These are phyloP conservation scores for Pyrrhoderma lamaoense DNA, from an alignment of 1,284 basidiomycete species.

Conservation along the genomic window DNA sequence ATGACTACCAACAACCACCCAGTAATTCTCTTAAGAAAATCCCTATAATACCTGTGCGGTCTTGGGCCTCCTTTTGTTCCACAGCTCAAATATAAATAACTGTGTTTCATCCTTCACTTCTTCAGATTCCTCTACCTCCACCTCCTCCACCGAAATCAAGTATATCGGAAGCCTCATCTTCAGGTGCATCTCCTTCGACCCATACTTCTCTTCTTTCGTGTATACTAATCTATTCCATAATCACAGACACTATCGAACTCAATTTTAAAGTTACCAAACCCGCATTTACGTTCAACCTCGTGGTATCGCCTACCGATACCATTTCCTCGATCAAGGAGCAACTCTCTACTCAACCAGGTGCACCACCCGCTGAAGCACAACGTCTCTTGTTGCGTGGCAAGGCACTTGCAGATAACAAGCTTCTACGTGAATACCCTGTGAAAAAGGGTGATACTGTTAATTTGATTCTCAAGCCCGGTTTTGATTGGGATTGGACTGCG, in stretches of 20 bases:
- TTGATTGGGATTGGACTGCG: conserved; percentile 51
- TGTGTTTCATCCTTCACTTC: not conserved
- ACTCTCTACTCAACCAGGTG: conserved; percentile 47
- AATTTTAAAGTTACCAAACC: conserved; percentile 89
- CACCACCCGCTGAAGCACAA: conserved; percentile 70
- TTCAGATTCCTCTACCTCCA: conserved; percentile 49
- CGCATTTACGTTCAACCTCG: conserved; percentile 61
- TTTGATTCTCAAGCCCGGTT: conserved; percentile 75
- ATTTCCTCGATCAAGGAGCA: conserved; percentile 71
- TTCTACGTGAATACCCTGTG: conserved; percentile 83
- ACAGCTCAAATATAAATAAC: conserved; percentile 1
- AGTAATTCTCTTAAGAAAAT: conserved; percentile 66
- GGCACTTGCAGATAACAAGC: conserved; percentile 77
- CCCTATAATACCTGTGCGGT: conserved; percentile 61
- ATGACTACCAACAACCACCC: conserved; percentile 73
- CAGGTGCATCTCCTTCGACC: conserved; percentile 21
- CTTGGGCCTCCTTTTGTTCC: not conserved
- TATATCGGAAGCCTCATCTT: conserved; percentile 29
- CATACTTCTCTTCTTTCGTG: not conserved
- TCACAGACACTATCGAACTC: conserved; percentile 52
- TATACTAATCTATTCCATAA: not conserved
- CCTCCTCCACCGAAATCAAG: conserved; percentile 43
- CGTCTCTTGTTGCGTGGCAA: conserved; percentile 88
- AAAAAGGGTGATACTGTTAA: conserved; percentile 75
- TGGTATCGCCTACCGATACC: conserved; percentile 66